Evolutionary conservation across 1,284 basidiomycete species (phyloP).

Genomic region (Rhodotorula sp.): DNA sequence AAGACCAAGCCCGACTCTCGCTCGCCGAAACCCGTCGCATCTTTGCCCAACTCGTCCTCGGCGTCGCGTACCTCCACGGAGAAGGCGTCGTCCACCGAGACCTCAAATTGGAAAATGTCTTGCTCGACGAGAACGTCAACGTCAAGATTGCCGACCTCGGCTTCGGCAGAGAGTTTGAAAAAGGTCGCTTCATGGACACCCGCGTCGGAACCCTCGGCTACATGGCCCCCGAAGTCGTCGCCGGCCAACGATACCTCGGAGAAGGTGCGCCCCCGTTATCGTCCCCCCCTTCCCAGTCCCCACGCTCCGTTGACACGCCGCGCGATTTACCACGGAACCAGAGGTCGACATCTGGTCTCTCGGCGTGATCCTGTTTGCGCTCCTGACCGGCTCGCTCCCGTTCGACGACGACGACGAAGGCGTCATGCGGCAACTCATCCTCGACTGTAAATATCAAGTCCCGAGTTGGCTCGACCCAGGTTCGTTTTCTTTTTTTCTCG

Average conservation of each 20-base stretch:
- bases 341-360: slow-evolving; percentile 98
- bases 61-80: slow-evolving; percentile 51
- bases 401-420: slow-evolving; percentile 96
- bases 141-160: slow-evolving; percentile 83
- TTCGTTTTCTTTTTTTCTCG: slow-evolving; percentile 47
- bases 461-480: slow-evolving; percentile 86
- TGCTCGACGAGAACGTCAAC: slow-evolving; percentile 51
- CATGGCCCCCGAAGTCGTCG: slow-evolving; percentile 91
- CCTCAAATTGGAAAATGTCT: slow-evolving; percentile 58
- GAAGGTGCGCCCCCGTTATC: slow-evolving; percentile 58
- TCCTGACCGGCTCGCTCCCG: slow-evolving; percentile 89
- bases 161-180: slow-evolving; percentile 91
- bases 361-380: slow-evolving; percentile 90
- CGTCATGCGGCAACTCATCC: slow-evolving; percentile 82
- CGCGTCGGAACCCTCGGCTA: slow-evolving; percentile 96
- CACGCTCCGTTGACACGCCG: neutral
- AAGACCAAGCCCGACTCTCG: slow-evolving; percentile 43
- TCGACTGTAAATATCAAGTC: slow-evolving; percentile 83
- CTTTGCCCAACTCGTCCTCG: slow-evolving; percentile 52
- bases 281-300: neutral
- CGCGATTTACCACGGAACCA: slow-evolving; percentile 46
- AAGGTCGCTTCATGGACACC: slow-evolving; percentile 80
- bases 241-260: slow-evolving; percentile 83
- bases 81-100: slow-evolving; percentile 53
- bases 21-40: slow-evolving; percentile 48